Evolutionary conservation across 768 basidiomycete species (phyloP).

Genomic region (Trametes sanguinea): DNA sequence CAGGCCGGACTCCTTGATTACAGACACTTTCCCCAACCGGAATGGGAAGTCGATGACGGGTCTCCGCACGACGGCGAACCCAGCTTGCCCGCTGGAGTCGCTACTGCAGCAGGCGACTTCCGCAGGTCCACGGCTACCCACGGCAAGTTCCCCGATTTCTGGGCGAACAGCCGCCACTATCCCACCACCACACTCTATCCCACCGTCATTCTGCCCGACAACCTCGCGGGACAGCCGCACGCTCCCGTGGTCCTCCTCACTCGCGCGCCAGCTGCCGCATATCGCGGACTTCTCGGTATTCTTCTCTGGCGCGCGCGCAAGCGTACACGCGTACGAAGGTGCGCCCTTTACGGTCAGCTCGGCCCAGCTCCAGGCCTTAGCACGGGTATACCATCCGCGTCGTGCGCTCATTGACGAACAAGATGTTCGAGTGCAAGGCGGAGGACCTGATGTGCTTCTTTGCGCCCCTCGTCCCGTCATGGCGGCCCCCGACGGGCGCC

Average conservation of each 20-base stretch:
- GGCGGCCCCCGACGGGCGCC: slow-evolving; percentile 31
- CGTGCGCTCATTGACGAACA: slow-evolving; percentile 65
- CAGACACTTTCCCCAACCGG: slow-evolving; percentile 43
- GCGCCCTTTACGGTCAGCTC: slow-evolving; percentile 52
- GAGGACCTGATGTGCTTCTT: slow-evolving; percentile 66
- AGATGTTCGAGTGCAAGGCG: slow-evolving; percentile 56
- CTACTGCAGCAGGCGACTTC: slow-evolving; percentile 16
- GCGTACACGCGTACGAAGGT: slow-evolving; percentile 47
- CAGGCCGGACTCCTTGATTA: slow-evolving; percentile 21
- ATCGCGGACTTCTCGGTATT: slow-evolving; percentile 62
- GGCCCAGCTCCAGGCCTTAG: slow-evolving; percentile 48
- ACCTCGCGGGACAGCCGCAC: slow-evolving; percentile 38
- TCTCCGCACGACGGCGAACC: neutral
- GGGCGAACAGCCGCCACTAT: slow-evolving; percentile 45
- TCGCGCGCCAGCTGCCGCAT: slow-evolving; percentile 61
- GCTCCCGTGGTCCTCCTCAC: slow-evolving; percentile 69
- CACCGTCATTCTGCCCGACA: slow-evolving; percentile 47
- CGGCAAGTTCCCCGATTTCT: slow-evolving; percentile 68
- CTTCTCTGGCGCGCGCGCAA: slow-evolving; percentile 48
- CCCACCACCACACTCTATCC: slow-evolving; percentile 52
- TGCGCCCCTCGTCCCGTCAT: slow-evolving; percentile 54
- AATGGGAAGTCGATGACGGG: neutral
- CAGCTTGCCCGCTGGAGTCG: neutral
- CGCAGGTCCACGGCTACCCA: slow-evolving; percentile 56
- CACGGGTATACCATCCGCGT: slow-evolving; percentile 65